Percentiles rank a stretch among this genome's conserved stretches.
phyloP scores from a whole-genome alignment of 352 stramenopile species.

The Pythium chondricola region DNA sequence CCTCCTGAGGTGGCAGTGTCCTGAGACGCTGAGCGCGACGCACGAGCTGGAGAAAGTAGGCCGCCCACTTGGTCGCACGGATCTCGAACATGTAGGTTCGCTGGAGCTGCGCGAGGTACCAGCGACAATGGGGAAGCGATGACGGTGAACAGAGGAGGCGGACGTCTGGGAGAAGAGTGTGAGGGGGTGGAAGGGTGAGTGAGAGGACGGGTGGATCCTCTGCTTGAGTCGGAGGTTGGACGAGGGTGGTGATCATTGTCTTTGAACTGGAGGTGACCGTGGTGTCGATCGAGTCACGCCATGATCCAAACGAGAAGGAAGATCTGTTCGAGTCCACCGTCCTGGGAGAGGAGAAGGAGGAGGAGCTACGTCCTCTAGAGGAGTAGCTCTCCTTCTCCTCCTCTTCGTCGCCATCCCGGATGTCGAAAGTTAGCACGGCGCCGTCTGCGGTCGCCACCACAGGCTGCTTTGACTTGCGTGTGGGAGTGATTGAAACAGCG shows the following conservation, averaged over 20 bases:
- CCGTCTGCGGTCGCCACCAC: neutral
- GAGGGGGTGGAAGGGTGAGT: conserved; percentile 22
- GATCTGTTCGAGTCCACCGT: conserved; percentile 8
- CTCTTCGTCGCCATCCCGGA: neutral
- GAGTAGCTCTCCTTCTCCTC: neutral
- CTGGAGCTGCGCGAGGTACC: conserved; percentile 33
- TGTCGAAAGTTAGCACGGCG: neutral
- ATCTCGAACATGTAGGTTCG: conserved; percentile 65
- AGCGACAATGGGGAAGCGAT: conserved; percentile 18
- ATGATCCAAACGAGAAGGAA: conserved; percentile 18
- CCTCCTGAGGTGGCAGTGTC: conserved; percentile 22
- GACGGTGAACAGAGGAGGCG: conserved; percentile 31
- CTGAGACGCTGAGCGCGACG: conserved; percentile 24
- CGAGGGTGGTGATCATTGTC: neutral
- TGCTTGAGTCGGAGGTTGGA: neutral
- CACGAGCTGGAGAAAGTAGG: conserved; percentile 67
- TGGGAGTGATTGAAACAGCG: conserved; percentile 29
- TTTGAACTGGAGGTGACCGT: neutral
- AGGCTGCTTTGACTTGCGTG: neutral
- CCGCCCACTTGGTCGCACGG: conserved; percentile 70
- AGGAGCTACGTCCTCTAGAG: too few species aligned
- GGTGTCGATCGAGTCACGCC: conserved; percentile 11
- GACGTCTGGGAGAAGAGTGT: conserved; percentile 42
- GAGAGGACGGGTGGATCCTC: conserved; percentile 15
- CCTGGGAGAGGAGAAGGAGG: neutral